phyloP scores from a whole-genome alignment of 2,329 filamentous ascomycete genomes.

The Juglanconis oblonga region DNA sequence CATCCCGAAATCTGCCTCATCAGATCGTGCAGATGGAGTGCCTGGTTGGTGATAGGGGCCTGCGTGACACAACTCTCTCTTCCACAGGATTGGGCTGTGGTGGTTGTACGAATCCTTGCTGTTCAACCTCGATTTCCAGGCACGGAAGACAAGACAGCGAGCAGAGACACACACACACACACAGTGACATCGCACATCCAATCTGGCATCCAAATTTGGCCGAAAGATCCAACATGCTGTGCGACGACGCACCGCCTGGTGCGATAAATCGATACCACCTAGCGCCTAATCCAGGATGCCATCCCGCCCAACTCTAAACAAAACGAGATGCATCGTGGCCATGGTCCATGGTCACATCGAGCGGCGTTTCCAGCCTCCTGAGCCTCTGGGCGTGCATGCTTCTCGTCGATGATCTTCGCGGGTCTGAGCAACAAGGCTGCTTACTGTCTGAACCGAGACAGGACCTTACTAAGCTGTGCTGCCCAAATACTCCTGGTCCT shows the following conservation, averaged over 20 bases:
- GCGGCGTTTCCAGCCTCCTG: conserved; percentile 8
- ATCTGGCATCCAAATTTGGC: conserved; percentile 1
- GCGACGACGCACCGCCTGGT: conserved; percentile 10
- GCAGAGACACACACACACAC: not conserved
- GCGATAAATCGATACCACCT: not conserved
- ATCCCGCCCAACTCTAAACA: conserved; percentile 11
- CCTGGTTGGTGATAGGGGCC: not conserved
- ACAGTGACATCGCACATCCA: not conserved
- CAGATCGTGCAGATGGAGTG: not conserved
- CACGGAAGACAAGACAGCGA: not conserved
- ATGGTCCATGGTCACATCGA: conserved; percentile 5
- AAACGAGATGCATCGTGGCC: not conserved
- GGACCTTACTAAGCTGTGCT: conserved; percentile 11
- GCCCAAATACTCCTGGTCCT: not conserved
- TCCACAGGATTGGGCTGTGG: not conserved
- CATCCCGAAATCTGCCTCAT: not conserved
- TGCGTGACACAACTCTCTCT: not conserved
- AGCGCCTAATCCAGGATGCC: conserved; percentile 6
- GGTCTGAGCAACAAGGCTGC: conserved; percentile 4
- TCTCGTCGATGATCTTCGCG: not conserved
- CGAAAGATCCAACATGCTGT: conserved; percentile 6
- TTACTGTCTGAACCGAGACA: not conserved
- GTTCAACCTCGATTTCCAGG: not conserved
- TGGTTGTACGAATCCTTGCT: conserved; percentile 9
- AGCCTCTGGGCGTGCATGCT: not conserved